Percentiles rank a stretch among this genome's conserved stretches.
These are phyloP conservation scores for Lachnellula cervina DNA, from an alignment of 2,329 filamentous ascomycete genomes.

Conservation along the genomic window DNA sequence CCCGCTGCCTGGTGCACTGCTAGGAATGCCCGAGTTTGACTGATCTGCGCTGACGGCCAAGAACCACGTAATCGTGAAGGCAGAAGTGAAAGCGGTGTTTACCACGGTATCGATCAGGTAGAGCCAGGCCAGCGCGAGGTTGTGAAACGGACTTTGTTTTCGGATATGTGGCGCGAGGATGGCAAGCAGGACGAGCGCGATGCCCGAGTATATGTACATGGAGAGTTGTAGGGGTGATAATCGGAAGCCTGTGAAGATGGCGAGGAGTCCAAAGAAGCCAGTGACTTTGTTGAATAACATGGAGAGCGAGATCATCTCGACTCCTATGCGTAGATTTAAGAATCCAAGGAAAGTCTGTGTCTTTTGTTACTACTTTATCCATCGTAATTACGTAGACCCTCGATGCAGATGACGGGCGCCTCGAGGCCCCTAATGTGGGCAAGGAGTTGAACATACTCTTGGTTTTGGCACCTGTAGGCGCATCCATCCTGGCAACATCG, in stretches of 20 bases:
- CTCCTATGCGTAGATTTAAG: constrained; percentile 80
- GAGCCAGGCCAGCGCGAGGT: constrained; percentile 75
- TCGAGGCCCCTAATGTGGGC: not conserved
- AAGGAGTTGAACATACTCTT: constrained; percentile 20
- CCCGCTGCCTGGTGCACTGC: constrained; percentile 31
- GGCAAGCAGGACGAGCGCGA: constrained; percentile 61
- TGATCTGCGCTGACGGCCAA: constrained; percentile 50
- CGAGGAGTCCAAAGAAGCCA: constrained; percentile 84
- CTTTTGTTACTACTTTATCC: not conserved
- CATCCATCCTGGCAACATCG: constrained; percentile 26
- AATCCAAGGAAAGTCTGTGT: constrained; percentile 75
- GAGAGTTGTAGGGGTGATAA: constrained; percentile 79
- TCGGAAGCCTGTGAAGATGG: constrained; percentile 79
- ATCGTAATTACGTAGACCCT: not conserved
- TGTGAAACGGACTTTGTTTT: constrained; percentile 71
- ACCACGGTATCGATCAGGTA: constrained; percentile 78
- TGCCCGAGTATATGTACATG: constrained; percentile 85
- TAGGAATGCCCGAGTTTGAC: constrained; percentile 38
- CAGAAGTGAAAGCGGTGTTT: constrained; percentile 75
- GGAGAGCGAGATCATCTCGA: constrained; percentile 76
- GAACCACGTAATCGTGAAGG: constrained; percentile 85
- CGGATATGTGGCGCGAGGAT: constrained; percentile 77
- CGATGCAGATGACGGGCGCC: not conserved
- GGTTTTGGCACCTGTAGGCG: constrained; percentile 28
- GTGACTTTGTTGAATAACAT: constrained; percentile 90